A percentile compares a stretch with the other conserved stretches of the same genome.
Conservation (phyloP, 106 monocot genomes). For the Cymbidium sinense region DNA sequence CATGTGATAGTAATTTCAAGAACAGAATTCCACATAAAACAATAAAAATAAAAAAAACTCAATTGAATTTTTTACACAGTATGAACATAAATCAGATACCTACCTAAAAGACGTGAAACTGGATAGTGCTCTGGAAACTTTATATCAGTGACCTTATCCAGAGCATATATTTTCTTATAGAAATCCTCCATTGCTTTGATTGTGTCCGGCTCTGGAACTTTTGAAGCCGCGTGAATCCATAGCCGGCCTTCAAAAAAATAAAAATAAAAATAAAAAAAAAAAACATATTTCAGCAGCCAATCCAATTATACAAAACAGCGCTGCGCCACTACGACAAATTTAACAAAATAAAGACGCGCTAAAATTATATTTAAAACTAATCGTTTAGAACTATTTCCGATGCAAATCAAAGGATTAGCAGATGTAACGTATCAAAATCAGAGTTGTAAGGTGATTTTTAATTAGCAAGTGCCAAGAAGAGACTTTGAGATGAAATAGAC, state of each 20-base stretch:
- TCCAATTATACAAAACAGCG: background rate
- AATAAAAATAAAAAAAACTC: background rate
- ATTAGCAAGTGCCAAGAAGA: background rate
- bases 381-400: background rate
- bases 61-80: background rate
- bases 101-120: conserved; percentile 72
- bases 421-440: background rate
- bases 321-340: background rate
- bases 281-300: background rate
- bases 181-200: conserved; percentile 89
- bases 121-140: conserved; percentile 86
- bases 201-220: conserved; percentile 66
- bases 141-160: conserved; percentile 70
- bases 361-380: background rate
- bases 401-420: background rate
- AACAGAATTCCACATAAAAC: background rate
- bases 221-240: conserved; percentile 91
- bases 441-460: background rate
- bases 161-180: conserved; percentile 76
- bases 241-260: conserved; percentile 51
- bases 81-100: background rate
- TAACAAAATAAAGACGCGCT: background rate
- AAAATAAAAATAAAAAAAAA: background rate
- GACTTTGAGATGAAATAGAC: background rate
- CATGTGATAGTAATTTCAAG: background rate